phyloP scores from a whole-genome alignment of 2,329 filamentous ascomycete species.

The Colletotrichum nymphaeae region DNA sequence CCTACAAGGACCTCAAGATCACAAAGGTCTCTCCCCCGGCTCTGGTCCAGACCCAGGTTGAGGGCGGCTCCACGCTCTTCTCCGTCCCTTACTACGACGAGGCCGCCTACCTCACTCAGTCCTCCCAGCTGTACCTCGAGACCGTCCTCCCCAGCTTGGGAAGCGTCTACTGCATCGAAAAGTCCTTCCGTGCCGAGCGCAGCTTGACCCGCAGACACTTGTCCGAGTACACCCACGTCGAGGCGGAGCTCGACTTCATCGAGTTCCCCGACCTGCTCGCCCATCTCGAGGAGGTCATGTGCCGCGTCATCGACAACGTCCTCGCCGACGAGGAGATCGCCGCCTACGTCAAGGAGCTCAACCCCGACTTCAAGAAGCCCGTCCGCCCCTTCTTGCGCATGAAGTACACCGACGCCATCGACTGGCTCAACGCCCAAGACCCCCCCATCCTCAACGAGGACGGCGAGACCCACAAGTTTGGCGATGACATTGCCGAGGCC shows the following conservation, averaged over 20 bases:
- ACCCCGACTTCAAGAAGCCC: constrained; percentile 89
- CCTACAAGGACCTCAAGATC: constrained; percentile 81
- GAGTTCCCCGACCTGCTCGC: constrained; percentile 87
- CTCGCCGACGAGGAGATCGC: constrained; percentile 80
- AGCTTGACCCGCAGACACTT: constrained; percentile 93
- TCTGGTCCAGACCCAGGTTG: constrained; percentile 94
- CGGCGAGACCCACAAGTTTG: constrained; percentile 88
- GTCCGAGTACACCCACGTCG: constrained; percentile 96
- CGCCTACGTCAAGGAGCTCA: constrained; percentile 83
- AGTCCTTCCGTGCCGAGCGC: constrained; percentile 98
- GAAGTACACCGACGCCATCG: constrained; percentile 93
- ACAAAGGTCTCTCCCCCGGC: constrained; percentile 90
- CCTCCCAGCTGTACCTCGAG: constrained; percentile 96
- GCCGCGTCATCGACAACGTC: constrained; percentile 83
- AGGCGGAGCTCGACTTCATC: constrained; percentile 97
- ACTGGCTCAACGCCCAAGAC: constrained; percentile 90
- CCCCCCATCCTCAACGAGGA: constrained; percentile 89
- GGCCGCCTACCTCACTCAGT: constrained; percentile 93
- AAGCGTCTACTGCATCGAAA: constrained; percentile 97
- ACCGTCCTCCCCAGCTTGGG: constrained; percentile 91
- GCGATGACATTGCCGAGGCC: constrained; percentile 97
- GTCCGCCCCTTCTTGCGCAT: constrained; percentile 91
- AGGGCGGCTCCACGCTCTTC: constrained; percentile 93
- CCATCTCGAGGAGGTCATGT: constrained; percentile 89
- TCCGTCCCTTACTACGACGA: constrained; percentile 90